phyloP scores from a whole-genome alignment of 352 stramenopile species.

The Saprolegnia diclina region DNA sequence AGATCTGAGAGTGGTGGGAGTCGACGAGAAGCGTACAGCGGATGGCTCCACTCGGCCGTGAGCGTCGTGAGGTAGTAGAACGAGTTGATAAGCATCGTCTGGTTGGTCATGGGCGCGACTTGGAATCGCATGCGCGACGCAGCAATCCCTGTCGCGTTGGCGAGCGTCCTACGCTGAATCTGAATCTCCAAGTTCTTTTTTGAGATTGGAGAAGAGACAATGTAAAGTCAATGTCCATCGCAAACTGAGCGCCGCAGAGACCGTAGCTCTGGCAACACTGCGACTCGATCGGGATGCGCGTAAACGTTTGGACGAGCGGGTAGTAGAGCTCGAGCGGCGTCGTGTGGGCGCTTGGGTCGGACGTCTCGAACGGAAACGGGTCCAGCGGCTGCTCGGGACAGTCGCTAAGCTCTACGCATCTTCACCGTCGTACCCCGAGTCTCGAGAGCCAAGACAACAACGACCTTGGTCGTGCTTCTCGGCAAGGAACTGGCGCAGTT shows the following conservation, averaged over 20 bases:
- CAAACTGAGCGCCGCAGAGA: conserved; percentile 82
- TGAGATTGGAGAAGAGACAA: neutral
- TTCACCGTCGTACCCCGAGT: too few relatives aligned
- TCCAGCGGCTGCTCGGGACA: conserved; percentile 70
- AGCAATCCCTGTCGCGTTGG: conserved; percentile 38
- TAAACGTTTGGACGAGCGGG: conserved; percentile 78
- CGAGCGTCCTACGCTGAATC: neutral
- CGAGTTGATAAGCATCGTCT: conserved; percentile 87
- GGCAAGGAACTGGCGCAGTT: conserved; percentile 74
- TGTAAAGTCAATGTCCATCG: conserved; percentile 73
- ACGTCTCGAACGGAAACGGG: conserved; percentile 69
- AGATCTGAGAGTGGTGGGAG: neutral
- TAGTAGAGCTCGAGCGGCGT: conserved; percentile 72
- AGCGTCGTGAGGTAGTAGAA: conserved; percentile 70
- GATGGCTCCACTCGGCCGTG: conserved; percentile 27
- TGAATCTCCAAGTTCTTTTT: neutral
- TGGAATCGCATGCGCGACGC: conserved; percentile 84
- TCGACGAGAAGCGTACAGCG: conserved; percentile 3
- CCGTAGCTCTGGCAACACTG: conserved; percentile 85
- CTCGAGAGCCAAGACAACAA: too few relatives aligned
- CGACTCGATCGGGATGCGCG: conserved; percentile 80
- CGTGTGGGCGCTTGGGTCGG: conserved; percentile 34
- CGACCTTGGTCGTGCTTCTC: conserved; percentile 56
- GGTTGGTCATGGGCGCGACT: conserved; percentile 76
- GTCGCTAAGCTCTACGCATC: conserved; percentile 40